phyloP scores from a whole-genome alignment of 148 eudicot genomes.

The Hydrangea macrophylla region DNA sequence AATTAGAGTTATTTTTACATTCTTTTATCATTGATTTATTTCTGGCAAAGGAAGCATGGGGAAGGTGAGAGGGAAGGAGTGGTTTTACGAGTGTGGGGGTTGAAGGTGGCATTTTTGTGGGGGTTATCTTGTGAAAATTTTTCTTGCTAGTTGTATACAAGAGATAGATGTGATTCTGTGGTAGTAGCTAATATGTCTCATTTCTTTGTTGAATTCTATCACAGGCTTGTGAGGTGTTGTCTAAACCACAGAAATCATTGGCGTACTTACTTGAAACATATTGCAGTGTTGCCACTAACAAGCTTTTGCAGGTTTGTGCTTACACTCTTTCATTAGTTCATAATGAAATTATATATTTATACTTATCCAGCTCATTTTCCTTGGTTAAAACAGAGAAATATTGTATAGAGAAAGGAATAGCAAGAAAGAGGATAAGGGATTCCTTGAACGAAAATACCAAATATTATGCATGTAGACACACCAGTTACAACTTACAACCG shows the following conservation, averaged over 20 bases:
- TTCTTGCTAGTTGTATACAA: background rate
- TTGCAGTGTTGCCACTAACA: slow-evolving; percentile 75
- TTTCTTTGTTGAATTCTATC: slow-evolving; percentile 23
- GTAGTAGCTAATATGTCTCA: background rate
- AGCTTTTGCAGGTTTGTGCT: slow-evolving; percentile 64
- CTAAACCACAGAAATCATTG: slow-evolving; percentile 89
- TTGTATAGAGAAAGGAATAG: background rate
- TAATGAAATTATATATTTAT: no score
- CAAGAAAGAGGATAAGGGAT: background rate
- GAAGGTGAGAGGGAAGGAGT: background rate
- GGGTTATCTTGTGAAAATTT: background rate
- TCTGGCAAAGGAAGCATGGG: background rate
- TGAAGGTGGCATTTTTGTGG: no score
- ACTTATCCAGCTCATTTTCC: no score
- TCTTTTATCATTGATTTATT: background rate
- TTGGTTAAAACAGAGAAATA: background rate
- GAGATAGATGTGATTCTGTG: background rate
- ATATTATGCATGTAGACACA: background rate
- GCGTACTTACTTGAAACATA: slow-evolving; percentile 89
- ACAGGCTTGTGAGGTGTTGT: slow-evolving; percentile 91
- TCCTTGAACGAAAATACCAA: background rate
- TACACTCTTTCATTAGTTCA: background rate
- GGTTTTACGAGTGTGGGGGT: no score
- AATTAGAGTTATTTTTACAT: background rate
- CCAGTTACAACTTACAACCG: no score